Base-by-base conservation (phyloP, 1,284 basidiomycete species). In the Rhodotorula glutinis region DNA sequence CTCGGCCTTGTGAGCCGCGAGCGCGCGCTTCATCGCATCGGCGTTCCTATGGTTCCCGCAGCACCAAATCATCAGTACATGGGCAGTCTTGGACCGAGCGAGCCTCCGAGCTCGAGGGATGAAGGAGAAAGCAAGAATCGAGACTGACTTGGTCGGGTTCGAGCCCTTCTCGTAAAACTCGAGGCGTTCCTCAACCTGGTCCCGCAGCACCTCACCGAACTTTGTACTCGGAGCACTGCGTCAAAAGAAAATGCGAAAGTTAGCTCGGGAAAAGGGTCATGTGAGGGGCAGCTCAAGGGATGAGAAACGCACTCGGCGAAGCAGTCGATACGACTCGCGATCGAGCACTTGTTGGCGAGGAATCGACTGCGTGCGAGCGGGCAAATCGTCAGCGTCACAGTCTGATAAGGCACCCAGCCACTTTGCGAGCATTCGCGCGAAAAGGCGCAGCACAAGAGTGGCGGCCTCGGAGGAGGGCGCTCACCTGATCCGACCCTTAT, bases 301-400 rank as follows among this genome's bases (percentile, higher is more conserved):
- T n/a, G n/a, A n/a, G n/a, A n/a, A 21, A 44, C 43, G 43, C 43
- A 44, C 43, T 41, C 52, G 29, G 89, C 85, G 80, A 93, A 98
- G 81, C 96, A 98, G 81, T 99, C 96, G 81, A 98, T 98, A 68
- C 96, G 85, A 56, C 91, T 90, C 11, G 96, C 96, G 77, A 99
- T 98, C 65, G 92, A 95, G 79, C 93, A 96, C 82, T 99, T 99
- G 85, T 98, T 98, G 58, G 95, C 96, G 44, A 99, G 84, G 86
- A 96, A 97, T 51, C 94, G 88, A 17, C 33, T 38, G 33, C 11
- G 33, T 7, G 33, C 33, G 33, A 38, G 33, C 33, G 11, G 33
- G 40, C 13, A 41, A 29, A 17, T 16, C 13, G 53, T 23, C 9
- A 25, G n/a, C 30, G n/a, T n/a, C n/a, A n/a, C n/a, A n/a, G n/a